Evolutionary conservation across 1,284 basidiomycete genomes (phyloP).

Genomic region (Pyrrhoderma lamaoense): DNA sequence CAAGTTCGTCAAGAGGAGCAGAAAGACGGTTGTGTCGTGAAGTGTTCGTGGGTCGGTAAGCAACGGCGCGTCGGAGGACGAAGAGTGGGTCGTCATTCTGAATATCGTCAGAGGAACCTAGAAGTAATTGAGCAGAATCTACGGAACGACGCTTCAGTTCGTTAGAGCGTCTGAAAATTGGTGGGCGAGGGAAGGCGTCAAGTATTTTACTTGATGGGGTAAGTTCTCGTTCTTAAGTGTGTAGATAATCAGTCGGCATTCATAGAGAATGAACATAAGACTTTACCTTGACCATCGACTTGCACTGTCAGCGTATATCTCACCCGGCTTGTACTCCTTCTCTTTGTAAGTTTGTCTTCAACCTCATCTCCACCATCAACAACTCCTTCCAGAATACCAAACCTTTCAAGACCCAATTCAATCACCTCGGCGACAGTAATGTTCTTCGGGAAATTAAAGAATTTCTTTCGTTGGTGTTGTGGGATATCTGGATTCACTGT

Average conservation of each 20-base stretch:
- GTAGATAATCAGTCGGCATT: slow-evolving; percentile 8
- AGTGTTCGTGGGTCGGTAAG: slow-evolving; percentile 54
- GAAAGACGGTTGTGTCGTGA: slow-evolving; percentile 55
- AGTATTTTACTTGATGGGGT: slow-evolving; percentile 73
- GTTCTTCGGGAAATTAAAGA: slow-evolving; percentile 88
- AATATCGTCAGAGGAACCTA: slow-evolving; percentile 71
- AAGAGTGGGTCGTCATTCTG: slow-evolving; percentile 81
- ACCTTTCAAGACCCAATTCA: slow-evolving; percentile 84
- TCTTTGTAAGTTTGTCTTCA: slow-evolving; percentile 82
- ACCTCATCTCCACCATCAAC: slow-evolving; percentile 97
- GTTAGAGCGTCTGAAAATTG: slow-evolving; percentile 54
- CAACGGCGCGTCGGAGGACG: slow-evolving; percentile 71
- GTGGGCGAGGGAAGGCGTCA: slow-evolving; percentile 77
- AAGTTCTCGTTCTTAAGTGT: slow-evolving; percentile 59
- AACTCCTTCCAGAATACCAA: slow-evolving; percentile 91
- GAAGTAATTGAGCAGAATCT: slow-evolving; percentile 64
- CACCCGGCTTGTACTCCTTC: slow-evolving; percentile 71
- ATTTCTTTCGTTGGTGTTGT: slow-evolving; percentile 57
- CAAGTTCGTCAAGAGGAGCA: slow-evolving; percentile 70
- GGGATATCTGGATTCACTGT: slow-evolving; percentile 46
- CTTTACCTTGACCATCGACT: slow-evolving; percentile 54
- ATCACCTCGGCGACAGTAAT: slow-evolving; percentile 95
- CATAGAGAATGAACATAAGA: slow-evolving; percentile 11
- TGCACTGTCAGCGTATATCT: slow-evolving; percentile 71
- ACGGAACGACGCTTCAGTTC: slow-evolving; percentile 81